phyloP scores from a whole-genome alignment of 2,329 filamentous ascomycete genomes.

The Furcasterigmium furcatum region DNA sequence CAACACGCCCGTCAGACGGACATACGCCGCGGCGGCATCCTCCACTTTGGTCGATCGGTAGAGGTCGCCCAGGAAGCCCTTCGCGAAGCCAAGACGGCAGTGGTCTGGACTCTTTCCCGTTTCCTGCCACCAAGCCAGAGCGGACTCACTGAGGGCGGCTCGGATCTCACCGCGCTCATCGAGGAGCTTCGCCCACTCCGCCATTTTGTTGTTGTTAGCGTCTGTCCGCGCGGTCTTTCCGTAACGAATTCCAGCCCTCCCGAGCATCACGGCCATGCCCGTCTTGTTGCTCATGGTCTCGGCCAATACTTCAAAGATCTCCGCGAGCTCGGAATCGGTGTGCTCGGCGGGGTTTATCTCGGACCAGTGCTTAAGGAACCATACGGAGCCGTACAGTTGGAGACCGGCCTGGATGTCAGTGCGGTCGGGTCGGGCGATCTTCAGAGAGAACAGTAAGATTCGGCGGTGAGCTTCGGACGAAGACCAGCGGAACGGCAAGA shows the following conservation, averaged over 20 bases:
- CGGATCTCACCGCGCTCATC: not conserved
- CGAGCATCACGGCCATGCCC: constrained; percentile 10
- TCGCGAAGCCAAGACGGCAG: constrained; percentile 10
- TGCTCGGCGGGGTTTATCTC: constrained; percentile 13
- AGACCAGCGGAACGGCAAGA: constrained; percentile 5
- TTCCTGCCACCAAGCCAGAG: constrained; percentile 15
- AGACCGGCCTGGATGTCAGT: not conserved
- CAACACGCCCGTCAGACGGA: not conserved
- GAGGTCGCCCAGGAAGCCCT: constrained; percentile 12
- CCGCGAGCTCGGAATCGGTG: constrained; percentile 9
- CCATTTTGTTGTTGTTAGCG: not conserved
- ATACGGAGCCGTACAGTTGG: constrained; percentile 9
- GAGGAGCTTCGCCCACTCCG: not conserved
- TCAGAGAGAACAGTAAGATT: constrained; percentile 15
- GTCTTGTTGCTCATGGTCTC: constrained; percentile 12
- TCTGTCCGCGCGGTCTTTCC: not conserved
- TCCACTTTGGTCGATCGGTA: constrained; percentile 9
- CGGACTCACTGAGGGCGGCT: constrained; percentile 7
- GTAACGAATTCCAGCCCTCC: not conserved
- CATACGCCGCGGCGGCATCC: constrained; percentile 8
- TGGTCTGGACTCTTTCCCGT: constrained; percentile 2
- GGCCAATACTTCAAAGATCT: constrained; percentile 18
- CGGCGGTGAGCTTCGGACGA: constrained; percentile 19
- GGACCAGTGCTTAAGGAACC: constrained; percentile 14
- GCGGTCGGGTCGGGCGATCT: constrained; percentile 9